Conservation (phyloP, 129 eudicot species). For the Flaveria bidentis region DNA sequence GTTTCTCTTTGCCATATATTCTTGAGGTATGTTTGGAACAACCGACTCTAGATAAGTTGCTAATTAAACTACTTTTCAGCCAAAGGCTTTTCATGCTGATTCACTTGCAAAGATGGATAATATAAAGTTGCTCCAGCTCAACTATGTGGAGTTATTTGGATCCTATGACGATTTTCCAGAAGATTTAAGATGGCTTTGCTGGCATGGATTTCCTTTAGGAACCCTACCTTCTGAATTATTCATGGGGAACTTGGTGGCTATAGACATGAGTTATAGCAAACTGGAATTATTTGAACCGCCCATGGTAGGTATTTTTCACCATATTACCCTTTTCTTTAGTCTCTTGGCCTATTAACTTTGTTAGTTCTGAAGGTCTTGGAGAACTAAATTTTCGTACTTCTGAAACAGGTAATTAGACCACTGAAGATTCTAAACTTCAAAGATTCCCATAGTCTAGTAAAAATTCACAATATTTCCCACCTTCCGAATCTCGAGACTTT, state of each 20-base stretch:
- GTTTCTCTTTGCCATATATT: background rate
- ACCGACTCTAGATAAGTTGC: background rate
- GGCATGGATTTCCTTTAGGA: slow-evolving; percentile 30
- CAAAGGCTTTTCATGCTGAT: slow-evolving; percentile 13
- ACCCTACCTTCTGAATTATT: slow-evolving; percentile 27
- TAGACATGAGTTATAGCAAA: slow-evolving; percentile 30
- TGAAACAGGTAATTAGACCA: slow-evolving; percentile 13
- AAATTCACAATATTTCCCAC: background rate
- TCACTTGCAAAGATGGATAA: slow-evolving; percentile 37
- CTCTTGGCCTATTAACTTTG: background rate
- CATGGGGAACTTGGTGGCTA: slow-evolving; percentile 37
- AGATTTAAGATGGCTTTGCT: slow-evolving; percentile 38
- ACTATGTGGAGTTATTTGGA: slow-evolving; percentile 24
- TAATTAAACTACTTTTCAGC: background rate
- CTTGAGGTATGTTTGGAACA: background rate
- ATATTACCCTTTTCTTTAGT: background rate
- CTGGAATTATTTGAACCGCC: slow-evolving; percentile 26
- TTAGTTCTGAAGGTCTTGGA: background rate
- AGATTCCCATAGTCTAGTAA: slow-evolving; percentile 8
- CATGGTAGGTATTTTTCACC: slow-evolving; percentile 22
- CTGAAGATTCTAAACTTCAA: slow-evolving; percentile 4
- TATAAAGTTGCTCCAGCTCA: slow-evolving; percentile 32
- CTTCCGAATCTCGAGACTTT: slow-evolving; percentile 16
- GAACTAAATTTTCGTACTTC: background rate
- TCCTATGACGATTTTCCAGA: slow-evolving; percentile 25